A percentile compares a stretch with the other conserved stretches of the same genome.
These are phyloP conservation scores for Rauvolfia tetraphylla DNA, from an alignment of 257 asterid species.

Conservation along the genomic window DNA sequence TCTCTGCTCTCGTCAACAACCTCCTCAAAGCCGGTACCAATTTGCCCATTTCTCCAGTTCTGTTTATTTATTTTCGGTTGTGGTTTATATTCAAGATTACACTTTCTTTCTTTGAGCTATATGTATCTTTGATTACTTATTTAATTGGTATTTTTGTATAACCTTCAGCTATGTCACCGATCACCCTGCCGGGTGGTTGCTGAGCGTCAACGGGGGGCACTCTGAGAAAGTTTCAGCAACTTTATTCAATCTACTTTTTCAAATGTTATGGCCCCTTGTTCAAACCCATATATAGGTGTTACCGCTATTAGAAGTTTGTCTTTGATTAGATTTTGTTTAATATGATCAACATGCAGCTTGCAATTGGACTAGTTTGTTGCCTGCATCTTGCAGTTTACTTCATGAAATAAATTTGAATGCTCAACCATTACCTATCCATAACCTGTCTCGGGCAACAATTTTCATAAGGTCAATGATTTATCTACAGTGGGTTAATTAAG, in stretches of 20 bases:
- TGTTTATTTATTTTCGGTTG: background rate
- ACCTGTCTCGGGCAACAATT: background rate
- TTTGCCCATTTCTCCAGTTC: background rate
- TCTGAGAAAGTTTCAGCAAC: background rate
- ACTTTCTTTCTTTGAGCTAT: background rate
- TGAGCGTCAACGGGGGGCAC: background rate
- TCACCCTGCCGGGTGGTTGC: background rate
- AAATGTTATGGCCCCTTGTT: background rate
- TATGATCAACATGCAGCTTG: background rate
- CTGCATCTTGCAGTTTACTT: background rate
- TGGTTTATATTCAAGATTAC: background rate
- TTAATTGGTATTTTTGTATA: background rate
- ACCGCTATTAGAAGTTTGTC: background rate
- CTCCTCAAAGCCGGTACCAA: slow-evolving; percentile 54
- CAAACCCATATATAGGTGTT: background rate
- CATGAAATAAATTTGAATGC: background rate
- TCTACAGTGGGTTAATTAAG: slow-evolving; percentile 5
- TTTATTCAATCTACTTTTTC: background rate
- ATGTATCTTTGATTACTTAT: background rate
- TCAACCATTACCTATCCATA: too few species aligned
- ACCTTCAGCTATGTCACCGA: background rate
- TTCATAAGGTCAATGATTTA: background rate
- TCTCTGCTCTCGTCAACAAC: slow-evolving; percentile 63
- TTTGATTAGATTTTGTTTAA: background rate
- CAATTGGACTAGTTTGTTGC: background rate